Conservation (phyloP, 441 rosid genomes). For the Gossypium lobatum region DNA sequence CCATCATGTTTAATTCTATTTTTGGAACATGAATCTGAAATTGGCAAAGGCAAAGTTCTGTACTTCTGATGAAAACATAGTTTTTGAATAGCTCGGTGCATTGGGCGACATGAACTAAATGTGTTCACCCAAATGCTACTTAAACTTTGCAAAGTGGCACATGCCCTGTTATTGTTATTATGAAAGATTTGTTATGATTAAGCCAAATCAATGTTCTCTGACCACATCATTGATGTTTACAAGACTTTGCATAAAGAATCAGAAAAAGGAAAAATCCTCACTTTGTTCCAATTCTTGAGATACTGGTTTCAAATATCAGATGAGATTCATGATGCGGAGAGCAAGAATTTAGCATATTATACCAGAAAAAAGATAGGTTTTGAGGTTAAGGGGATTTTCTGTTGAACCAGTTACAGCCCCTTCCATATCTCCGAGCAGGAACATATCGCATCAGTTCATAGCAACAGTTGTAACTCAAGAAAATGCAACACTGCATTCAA, state of each 20-base stretch:
- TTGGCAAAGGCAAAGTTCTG: not conserved
- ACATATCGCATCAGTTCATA: not conserved
- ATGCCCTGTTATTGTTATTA: not conserved
- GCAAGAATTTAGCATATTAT: slow-evolving; percentile 25
- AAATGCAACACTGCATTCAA: not conserved
- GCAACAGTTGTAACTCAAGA: not conserved
- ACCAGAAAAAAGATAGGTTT: slow-evolving; percentile 16
- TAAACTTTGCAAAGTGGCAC: not conserved
- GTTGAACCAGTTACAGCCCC: slow-evolving; percentile 10
- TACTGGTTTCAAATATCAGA: slow-evolving; percentile 21
- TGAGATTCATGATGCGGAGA: slow-evolving; percentile 20
- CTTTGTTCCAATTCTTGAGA: slow-evolving; percentile 16
- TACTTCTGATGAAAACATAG: not conserved
- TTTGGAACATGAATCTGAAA: not conserved
- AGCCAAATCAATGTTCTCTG: not conserved
- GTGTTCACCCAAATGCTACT: not conserved
- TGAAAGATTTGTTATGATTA: not conserved
- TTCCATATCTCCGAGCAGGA: slow-evolving; percentile 5
- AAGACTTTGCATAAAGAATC: slow-evolving; percentile 1
- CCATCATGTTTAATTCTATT: not conserved
- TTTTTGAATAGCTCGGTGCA: not conserved
- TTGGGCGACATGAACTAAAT: not conserved
- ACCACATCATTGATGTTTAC: not conserved
- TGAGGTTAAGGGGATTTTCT: slow-evolving; percentile 6
- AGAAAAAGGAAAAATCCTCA: slow-evolving; percentile 17